phyloP scores from a whole-genome alignment of 2,329 filamentous ascomycete genomes.

The Xenoacremonium recifei region DNA sequence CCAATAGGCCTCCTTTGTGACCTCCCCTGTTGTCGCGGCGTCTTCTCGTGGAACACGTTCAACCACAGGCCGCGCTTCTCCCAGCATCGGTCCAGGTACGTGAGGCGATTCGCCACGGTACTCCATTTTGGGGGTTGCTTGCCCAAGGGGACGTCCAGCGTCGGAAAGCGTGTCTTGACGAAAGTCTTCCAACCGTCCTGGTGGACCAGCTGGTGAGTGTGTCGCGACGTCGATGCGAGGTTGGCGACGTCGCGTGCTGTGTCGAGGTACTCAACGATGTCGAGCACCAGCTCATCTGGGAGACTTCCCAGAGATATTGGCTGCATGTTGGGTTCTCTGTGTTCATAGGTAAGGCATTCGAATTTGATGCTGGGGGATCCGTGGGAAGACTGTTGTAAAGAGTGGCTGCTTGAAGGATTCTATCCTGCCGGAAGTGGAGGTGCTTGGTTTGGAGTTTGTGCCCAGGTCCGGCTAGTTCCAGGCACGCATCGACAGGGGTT shows the following conservation, averaged over 20 bases:
- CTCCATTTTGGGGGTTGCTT: slow-evolving; percentile 30
- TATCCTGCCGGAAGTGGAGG: too few relatives aligned
- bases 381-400: too few relatives aligned
- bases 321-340: slow-evolving; percentile 20
- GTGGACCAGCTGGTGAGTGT: slow-evolving; percentile 37
- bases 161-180: slow-evolving; percentile 43
- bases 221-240: slow-evolving; percentile 38
- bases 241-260: slow-evolving; percentile 47
- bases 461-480: too few relatives aligned
- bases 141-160: slow-evolving; percentile 32
- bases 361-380: too few relatives aligned
- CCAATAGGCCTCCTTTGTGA: slow-evolving; percentile 15
- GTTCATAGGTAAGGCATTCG: too few relatives aligned
- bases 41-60: slow-evolving; percentile 22
- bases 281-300: slow-evolving; percentile 50
- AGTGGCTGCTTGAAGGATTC: too few relatives aligned
- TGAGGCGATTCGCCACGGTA: slow-evolving; percentile 43
- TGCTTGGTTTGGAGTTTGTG: too few relatives aligned
- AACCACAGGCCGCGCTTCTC: slow-evolving; percentile 45
- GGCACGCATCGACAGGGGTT: too few relatives aligned
- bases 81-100: slow-evolving; percentile 53
- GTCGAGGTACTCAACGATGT: slow-evolving; percentile 46
- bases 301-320: slow-evolving; percentile 38
- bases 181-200: slow-evolving; percentile 51
- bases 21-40: slow-evolving; percentile 11